Percentiles rank a stretch among this genome's conserved stretches.
Evolutionary conservation across 2,329 filamentous ascomycete genomes (phyloP).

Genomic region (Colletotrichum kahawae): DNA sequence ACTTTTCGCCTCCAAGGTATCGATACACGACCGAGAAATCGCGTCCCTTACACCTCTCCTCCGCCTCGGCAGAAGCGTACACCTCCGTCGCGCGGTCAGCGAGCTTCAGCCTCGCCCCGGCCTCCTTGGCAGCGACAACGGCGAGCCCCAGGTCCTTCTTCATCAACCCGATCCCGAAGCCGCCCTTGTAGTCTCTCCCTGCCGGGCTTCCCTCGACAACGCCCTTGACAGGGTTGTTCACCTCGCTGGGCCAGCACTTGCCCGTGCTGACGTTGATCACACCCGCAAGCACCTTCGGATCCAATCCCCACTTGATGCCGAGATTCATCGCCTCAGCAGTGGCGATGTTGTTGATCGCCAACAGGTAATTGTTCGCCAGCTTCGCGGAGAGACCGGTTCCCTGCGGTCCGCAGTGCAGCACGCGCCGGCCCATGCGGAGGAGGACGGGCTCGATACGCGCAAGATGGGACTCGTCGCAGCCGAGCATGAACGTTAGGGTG

Average conservation of each 20-base stretch:
- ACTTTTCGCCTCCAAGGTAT: conserved; percentile 65
- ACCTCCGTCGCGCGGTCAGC: conserved; percentile 67
- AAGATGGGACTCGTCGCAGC: conserved; percentile 66
- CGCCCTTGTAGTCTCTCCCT: conserved; percentile 75
- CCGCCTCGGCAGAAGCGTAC: conserved; percentile 69
- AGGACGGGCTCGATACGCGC: conserved; percentile 72
- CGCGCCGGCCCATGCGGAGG: conserved; percentile 82
- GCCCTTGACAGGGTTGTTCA: conserved; percentile 93
- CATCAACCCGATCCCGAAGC: conserved; percentile 81
- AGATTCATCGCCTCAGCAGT: conserved; percentile 71
- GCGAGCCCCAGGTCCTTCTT: conserved; percentile 79
- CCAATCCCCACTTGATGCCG: conserved; percentile 65
- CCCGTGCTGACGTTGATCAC: conserved; percentile 95
- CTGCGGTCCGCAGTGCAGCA: conserved; percentile 84
- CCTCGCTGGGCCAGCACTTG: conserved; percentile 93
- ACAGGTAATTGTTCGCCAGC: conserved; percentile 94
- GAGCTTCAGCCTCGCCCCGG: conserved; percentile 68
- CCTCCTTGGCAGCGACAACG: conserved; percentile 72
- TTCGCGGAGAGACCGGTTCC: conserved; percentile 90
- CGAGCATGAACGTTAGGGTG: conserved; percentile 95
- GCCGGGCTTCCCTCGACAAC: conserved; percentile 81
- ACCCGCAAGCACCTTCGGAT: conserved; percentile 71
- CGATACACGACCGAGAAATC: conserved; percentile 86
- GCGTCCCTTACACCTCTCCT: conserved; percentile 67
- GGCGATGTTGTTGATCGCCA: conserved; percentile 89